A percentile compares a stretch with the other conserved stretches of the same genome.
phyloP scores from a whole-genome alignment of 768 basidiomycete species.

The Leucosporidium yakuticum region DNA sequence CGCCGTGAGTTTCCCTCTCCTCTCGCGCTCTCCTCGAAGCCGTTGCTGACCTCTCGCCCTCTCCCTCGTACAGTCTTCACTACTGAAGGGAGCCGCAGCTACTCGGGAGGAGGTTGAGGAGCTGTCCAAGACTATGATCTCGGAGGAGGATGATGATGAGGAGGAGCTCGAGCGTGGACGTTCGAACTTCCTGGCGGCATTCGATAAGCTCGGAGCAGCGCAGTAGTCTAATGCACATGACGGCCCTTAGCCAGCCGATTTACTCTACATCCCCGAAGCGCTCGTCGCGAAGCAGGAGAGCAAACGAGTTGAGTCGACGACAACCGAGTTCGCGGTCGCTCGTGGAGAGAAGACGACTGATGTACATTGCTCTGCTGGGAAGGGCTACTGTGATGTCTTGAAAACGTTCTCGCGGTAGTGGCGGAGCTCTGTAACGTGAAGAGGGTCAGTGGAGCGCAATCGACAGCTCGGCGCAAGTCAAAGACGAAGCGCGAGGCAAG shows the following conservation, averaged over 20 bases:
- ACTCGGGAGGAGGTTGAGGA: slow-evolving; percentile 16
- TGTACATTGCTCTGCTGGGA: no score
- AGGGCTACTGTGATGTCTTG: neutral
- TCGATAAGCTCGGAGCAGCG: slow-evolving; percentile 3
- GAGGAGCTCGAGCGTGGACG: slow-evolving; percentile 4
- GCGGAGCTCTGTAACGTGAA: slow-evolving; percentile 16
- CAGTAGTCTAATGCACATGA: no score
- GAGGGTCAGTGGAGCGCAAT: neutral
- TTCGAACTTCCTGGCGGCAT: neutral
- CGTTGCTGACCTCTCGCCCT: neutral
- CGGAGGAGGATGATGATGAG: slow-evolving; percentile 33
- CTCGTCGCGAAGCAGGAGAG: no score
- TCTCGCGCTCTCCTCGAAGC: neutral
- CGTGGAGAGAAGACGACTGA: no score
- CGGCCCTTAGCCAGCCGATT: no score
- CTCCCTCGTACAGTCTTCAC: neutral
- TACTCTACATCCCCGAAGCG: no score
- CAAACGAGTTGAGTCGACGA: no score
- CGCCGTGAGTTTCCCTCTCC: slow-evolving; percentile 56
- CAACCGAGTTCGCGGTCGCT: no score
- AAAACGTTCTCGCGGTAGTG: slow-evolving; percentile 28
- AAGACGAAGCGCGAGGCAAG: neutral
- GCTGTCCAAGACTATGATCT: slow-evolving; percentile 26
- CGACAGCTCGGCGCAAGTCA: neutral
- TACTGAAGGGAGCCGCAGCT: slow-evolving; percentile 18